Evolutionary conservation across 345 rosid species (phyloP).

Genomic region (Erysimum cheiranthoides): DNA sequence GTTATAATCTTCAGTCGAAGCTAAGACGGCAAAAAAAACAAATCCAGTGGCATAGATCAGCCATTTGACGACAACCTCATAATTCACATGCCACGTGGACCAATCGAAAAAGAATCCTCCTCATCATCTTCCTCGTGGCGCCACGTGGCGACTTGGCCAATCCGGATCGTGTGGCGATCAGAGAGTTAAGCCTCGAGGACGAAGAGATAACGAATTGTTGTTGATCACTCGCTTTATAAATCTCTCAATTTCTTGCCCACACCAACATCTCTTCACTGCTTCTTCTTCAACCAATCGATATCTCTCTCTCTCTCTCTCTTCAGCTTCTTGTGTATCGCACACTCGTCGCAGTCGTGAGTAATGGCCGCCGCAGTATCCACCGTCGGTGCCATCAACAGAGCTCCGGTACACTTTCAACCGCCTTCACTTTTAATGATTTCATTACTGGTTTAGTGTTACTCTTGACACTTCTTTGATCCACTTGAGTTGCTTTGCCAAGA

Average conservation of each 20-base stretch:
- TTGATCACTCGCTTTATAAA: constrained; percentile 40
- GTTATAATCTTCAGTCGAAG: constrained; percentile 35
- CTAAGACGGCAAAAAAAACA: constrained; percentile 14
- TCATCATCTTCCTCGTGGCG: constrained; percentile 32
- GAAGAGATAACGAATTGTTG: constrained; percentile 48
- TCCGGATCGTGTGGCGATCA: constrained; percentile 44
- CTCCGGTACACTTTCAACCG: constrained; percentile 57
- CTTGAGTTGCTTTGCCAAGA: constrained; percentile 12
- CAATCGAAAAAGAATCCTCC: constrained; percentile 25
- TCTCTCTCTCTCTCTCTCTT: constrained; percentile 25
- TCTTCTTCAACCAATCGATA: constrained; percentile 30
- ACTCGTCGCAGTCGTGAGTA: constrained; percentile 33
- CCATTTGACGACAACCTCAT: constrained; percentile 36
- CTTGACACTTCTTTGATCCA: not conserved
- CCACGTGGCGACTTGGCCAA: constrained; percentile 42
- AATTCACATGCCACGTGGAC: constrained; percentile 40
- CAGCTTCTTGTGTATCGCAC: constrained; percentile 31
- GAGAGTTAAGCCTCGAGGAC: constrained; percentile 8
- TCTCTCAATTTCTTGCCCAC: constrained; percentile 27
- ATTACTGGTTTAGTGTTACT: not conserved
- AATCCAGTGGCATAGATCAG: constrained; percentile 34
- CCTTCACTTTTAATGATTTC: not conserved
- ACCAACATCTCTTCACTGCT: constrained; percentile 32
- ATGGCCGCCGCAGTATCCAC: constrained; percentile 92
- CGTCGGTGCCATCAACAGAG: constrained; percentile 72